Percentiles rank a stretch among this genome's conserved stretches.
Conservation (phyloP, 208 protist species). For the Wallacemonas sp. region DNA sequence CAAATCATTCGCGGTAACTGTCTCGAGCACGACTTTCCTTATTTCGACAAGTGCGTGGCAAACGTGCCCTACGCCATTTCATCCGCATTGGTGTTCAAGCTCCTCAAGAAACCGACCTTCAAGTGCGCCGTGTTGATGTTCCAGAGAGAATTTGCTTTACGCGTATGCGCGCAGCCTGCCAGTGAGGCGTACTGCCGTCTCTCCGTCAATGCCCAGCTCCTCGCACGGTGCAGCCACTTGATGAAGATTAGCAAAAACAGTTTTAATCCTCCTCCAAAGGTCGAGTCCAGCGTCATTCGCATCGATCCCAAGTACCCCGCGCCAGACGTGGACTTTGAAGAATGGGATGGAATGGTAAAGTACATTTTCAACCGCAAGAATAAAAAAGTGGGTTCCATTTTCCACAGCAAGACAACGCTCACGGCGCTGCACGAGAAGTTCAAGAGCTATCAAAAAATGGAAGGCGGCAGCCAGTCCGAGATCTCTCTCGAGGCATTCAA, state of each 20-base stretch:
- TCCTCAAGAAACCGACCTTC: slow-evolving; percentile 95
- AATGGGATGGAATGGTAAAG: slow-evolving; percentile 99
- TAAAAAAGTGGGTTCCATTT: slow-evolving; percentile 98
- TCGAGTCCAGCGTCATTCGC: slow-evolving; percentile 98
- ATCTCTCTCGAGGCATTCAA: slow-evolving; percentile 68
- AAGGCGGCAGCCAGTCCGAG: slow-evolving; percentile 32
- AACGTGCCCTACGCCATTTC: slow-evolving; percentile 99
- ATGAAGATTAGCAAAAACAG: slow-evolving; percentile 99
- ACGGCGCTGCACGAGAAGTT: slow-evolving; percentile 80
- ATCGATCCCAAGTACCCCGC: slow-evolving; percentile 97
- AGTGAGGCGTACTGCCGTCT: slow-evolving; percentile 98
- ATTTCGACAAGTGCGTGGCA: slow-evolving; percentile 99
- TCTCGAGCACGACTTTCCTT: slow-evolving; percentile 98
- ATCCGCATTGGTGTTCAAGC: slow-evolving; percentile 99
- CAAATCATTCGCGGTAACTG: slow-evolving; percentile 99
- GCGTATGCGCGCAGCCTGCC: slow-evolving; percentile 98
- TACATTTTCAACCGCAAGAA: slow-evolving; percentile 99
- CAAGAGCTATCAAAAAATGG: slow-evolving; percentile 84
- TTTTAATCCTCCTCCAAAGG: slow-evolving; percentile 99
- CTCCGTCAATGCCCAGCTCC: slow-evolving; percentile 99
- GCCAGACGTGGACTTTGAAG: slow-evolving; percentile 98
- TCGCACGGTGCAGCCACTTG: slow-evolving; percentile 96
- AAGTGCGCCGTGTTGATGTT: slow-evolving; percentile 99
- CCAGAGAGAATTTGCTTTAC: slow-evolving; percentile 99
- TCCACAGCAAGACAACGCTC: slow-evolving; percentile 88